Evolutionary conservation across 495 filamentous ascomycete genomes (phyloP), one percentile per base, ranked within the genome.

Genomic region (Talaromyces proteolyticus): DNA sequence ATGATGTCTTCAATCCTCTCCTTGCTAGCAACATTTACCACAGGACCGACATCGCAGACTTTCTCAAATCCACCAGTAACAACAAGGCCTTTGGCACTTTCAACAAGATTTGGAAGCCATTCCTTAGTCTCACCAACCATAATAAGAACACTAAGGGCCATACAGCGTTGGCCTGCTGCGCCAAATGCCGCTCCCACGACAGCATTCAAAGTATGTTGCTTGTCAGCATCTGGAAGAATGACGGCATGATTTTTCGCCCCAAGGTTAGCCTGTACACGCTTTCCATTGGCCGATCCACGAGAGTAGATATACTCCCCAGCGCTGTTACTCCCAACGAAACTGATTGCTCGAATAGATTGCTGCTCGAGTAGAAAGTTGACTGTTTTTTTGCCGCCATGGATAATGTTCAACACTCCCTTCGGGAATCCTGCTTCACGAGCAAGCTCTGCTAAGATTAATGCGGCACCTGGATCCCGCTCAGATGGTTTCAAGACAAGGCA

Each of bases 171-270:
- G 36, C 93, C 93, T 49, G 93, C 93, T 60, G 93, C 93, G 55
- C 93, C 93, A 54, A 97, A 98, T 16, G 93, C 93, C 49, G 93
- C 93, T 44, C 93, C 93, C 12, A 89, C 83, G 59, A 98, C 89
- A n/a, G 91, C 87, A 64, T 96, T 96, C 51, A 98, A 70, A 52
- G 93, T 85, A 22, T 95, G 91, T 70, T 96, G 95, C 17, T 22
- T 51, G 26, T 51, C 26, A 6, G 45, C 45, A 19, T 53, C 50
- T 1, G 43, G 42, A 16, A 53, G 22, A 2, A 53, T 21, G 12
- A 51, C 19, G 16, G 23, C 42, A 23, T 47, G 50, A 6, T 37
- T 51, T 29, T 53, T 53, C 3, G 42, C 50, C 12, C 50, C 47
- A 10, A 24, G 20, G 19, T 47, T 47, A 2, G 44, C 44, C 6